phyloP scores from a whole-genome alignment of 345 rosid genomes.

The Euphorbia tirucalli region DNA sequence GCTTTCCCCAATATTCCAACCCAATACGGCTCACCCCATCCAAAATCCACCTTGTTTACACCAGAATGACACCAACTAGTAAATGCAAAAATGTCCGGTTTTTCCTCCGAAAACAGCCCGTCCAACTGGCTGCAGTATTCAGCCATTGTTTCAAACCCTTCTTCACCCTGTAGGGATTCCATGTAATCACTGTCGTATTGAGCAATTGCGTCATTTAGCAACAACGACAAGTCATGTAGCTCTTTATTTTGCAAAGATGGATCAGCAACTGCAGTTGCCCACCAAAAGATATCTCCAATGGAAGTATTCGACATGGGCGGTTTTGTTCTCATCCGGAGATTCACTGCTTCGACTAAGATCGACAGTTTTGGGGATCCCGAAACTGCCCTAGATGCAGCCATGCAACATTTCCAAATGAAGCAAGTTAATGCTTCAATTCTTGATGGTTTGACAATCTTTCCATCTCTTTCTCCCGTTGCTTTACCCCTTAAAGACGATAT shows the following conservation, averaged over 20 bases:
- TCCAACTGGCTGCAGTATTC: conserved; percentile 19
- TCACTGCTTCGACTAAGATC: conserved; percentile 22
- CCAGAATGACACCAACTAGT: conserved; percentile 15
- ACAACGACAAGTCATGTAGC: not conserved
- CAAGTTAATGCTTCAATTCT: conserved; percentile 21
- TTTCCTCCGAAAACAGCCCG: conserved; percentile 17
- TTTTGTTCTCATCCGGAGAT: conserved; percentile 20
- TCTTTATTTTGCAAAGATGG: not conserved
- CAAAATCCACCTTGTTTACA: conserved; percentile 11
- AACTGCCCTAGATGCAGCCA: conserved; percentile 16
- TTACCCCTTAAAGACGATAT: conserved; percentile 1
- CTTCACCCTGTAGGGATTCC: conserved; percentile 13
- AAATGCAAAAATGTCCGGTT: conserved; percentile 20
- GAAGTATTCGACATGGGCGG: conserved; percentile 22
- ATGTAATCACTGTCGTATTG: conserved; percentile 12
- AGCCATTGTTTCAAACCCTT: conserved; percentile 18
- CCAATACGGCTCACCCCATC: conserved; percentile 28
- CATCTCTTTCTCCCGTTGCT: conserved; percentile 3
- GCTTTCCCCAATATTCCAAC: conserved; percentile 14
- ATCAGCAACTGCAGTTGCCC: conserved; percentile 11
- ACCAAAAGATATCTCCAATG: conserved; percentile 19
- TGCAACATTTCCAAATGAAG: conserved; percentile 25
- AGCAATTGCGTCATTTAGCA: conserved; percentile 3
- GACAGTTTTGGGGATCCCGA: conserved; percentile 7
- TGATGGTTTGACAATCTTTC: not conserved